Percentiles rank a stretch among this genome's conserved stretches.
Conservation (phyloP, 108 stramenopile species). For the Cyclotella kingstonii region DNA sequence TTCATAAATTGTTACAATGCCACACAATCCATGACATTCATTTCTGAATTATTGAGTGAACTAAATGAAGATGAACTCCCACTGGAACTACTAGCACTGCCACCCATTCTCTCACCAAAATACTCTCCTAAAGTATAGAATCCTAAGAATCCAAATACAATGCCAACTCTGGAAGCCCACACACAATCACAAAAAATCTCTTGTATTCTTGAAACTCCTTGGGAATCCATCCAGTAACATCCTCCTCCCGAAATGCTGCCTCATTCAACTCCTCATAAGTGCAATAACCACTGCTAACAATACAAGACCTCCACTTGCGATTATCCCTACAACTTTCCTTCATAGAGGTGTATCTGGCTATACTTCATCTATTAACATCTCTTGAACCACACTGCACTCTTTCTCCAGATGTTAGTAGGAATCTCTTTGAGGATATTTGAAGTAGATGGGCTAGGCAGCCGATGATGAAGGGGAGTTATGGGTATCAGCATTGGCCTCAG, state of each 20-base stretch:
- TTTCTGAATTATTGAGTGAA: no score
- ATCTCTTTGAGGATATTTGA: no score
- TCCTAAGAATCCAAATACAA: conserved; percentile 81
- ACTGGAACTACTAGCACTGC: no score
- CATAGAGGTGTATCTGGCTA: conserved; percentile 75
- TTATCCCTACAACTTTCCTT: conserved; percentile 75
- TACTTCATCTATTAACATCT: conserved; percentile 91
- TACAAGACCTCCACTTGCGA: conserved; percentile 83
- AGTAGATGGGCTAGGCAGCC: no score
- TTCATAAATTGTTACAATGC: no score
- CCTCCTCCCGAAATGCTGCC: conserved; percentile 65
- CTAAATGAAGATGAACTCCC: no score
- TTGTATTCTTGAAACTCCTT: conserved; percentile 67
- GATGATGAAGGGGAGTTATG: no score
- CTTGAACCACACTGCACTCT: conserved; percentile 89
- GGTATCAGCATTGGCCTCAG: no score
- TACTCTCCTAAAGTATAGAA: conserved; percentile 70
- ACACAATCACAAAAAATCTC: conserved; percentile 63
- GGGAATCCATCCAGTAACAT: conserved; percentile 91
- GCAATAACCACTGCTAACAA: conserved; percentile 69
- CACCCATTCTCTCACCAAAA: conserved; percentile 59
- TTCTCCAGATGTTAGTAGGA: no score
- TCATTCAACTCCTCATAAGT: conserved; percentile 73
- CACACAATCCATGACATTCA: no score
- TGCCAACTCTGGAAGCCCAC: conserved; percentile 75